Conservation (phyloP, 495 filamentous ascomycete genomes). For the Hyaloscypha variabilis region DNA sequence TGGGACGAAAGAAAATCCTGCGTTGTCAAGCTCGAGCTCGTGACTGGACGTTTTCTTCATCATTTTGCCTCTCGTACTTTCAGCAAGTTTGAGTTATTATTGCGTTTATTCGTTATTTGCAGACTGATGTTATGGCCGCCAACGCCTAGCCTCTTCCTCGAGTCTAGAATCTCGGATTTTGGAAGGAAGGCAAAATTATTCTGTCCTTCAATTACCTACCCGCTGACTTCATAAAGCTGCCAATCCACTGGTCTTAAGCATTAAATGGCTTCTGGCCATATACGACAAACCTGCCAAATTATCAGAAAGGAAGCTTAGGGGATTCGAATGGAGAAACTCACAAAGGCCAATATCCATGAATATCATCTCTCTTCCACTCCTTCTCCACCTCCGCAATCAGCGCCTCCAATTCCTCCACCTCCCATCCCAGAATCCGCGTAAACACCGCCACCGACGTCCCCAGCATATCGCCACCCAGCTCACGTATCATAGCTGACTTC, state of each 20-base stretch:
- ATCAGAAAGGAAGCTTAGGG: not conserved
- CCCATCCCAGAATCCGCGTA: constrained; percentile 6
- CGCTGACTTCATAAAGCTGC: not conserved
- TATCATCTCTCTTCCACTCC: constrained; percentile 13
- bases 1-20: too few species aligned
- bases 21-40: too few species aligned
- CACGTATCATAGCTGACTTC: constrained; percentile 41
- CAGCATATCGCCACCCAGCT: constrained; percentile 44
- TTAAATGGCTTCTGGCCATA: not conserved
- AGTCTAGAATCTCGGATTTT: too few species aligned
- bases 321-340: constrained; percentile 3
- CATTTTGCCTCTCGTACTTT: too few species aligned
- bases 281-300: not conserved
- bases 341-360: constrained; percentile 20
- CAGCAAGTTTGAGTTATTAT: too few species aligned
- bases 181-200: not conserved
- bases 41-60: too few species aligned
- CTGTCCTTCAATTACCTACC: not conserved
- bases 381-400: constrained; percentile 9
- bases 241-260: not conserved
- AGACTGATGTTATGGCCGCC: too few species aligned
- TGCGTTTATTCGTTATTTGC: too few species aligned
- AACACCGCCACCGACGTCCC: constrained; percentile 43
- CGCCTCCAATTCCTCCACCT: constrained; percentile 9
- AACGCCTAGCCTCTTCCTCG: too few species aligned